A percentile compares a stretch with the other conserved stretches of the same genome.
Evolutionary conservation across 1,284 basidiomycete genomes (phyloP).

Genomic region (Microbotryum scabiosae): DNA sequence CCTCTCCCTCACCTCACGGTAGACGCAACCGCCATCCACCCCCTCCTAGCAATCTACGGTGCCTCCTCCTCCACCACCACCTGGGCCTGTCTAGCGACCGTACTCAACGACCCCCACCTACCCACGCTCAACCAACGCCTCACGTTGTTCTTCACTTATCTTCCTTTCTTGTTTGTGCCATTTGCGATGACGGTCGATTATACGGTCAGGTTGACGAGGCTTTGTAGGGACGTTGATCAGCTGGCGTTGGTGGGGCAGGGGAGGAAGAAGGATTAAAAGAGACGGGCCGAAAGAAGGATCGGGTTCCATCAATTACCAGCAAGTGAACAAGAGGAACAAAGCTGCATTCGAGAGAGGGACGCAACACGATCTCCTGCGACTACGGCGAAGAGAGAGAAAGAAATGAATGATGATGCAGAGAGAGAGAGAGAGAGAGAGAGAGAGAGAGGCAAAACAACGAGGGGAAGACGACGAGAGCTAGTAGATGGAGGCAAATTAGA

Average conservation of each 20-base stretch:
- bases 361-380: no score
- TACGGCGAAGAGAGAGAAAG: no score
- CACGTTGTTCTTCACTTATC: constrained; percentile 59
- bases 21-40: constrained; percentile 49
- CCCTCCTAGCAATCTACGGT: constrained; percentile 59
- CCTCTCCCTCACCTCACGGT: constrained; percentile 6
- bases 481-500: no score
- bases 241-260: neutral
- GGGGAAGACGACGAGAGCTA: no score
- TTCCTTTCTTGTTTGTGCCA: constrained; percentile 66
- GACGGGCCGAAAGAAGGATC: neutral
- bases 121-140: constrained; percentile 42
- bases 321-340: no score
- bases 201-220: constrained; percentile 45
- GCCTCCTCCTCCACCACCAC: constrained; percentile 70
- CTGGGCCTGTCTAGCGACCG: constrained; percentile 56
- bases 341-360: no score
- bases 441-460: no score
- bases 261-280: neutral
- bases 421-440: no score
- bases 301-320: no score
- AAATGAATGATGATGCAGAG: no score
- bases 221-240: constrained; percentile 28
- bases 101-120: constrained; percentile 47
- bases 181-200: constrained; percentile 65